These are phyloP conservation scores for Pseudocercospora pini-densiflorae DNA, from an alignment of 2,329 filamentous ascomycete species.

Conservation along the genomic window DNA sequence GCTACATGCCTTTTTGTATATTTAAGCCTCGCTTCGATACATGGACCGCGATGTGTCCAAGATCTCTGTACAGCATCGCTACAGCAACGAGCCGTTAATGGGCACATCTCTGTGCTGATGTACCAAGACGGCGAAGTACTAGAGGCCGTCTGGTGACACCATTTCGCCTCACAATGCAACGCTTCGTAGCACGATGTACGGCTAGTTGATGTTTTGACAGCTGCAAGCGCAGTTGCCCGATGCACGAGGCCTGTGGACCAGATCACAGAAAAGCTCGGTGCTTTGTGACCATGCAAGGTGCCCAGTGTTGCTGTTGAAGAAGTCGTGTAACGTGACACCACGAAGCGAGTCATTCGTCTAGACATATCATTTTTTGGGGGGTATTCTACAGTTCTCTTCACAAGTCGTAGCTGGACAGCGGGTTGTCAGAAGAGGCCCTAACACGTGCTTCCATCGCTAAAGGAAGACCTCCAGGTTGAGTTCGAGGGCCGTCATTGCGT, in stretches of 20 bases:
- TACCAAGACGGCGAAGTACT: slow-evolving; percentile 1
- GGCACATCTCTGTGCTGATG: neutral
- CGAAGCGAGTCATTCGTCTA: neutral
- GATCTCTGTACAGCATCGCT: neutral
- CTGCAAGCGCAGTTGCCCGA: slow-evolving; percentile 6
- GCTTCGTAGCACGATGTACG: neutral
- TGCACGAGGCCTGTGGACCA: slow-evolving; percentile 9
- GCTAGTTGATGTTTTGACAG: neutral
- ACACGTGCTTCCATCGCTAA: slow-evolving; percentile 48
- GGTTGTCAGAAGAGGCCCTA: neutral
- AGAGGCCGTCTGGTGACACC: neutral
- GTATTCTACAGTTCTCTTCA: neutral
- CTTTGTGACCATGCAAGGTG: slow-evolving; percentile 3
- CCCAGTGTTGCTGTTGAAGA: neutral
- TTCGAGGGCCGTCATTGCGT: slow-evolving; percentile 92
- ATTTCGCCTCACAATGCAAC: neutral
- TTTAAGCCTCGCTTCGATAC: neutral
- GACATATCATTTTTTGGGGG: slow-evolving; percentile 1
- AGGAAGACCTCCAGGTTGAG: slow-evolving; percentile 94
- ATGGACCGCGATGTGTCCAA: neutral
- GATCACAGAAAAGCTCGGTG: neutral
- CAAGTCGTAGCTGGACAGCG: neutral
- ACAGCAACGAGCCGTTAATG: neutral
- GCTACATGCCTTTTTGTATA: neutral
- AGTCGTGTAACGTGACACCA: neutral